Base-by-base conservation (phyloP, 2,329 filamentous ascomycete species). In the Passalora sequoiae region DNA sequence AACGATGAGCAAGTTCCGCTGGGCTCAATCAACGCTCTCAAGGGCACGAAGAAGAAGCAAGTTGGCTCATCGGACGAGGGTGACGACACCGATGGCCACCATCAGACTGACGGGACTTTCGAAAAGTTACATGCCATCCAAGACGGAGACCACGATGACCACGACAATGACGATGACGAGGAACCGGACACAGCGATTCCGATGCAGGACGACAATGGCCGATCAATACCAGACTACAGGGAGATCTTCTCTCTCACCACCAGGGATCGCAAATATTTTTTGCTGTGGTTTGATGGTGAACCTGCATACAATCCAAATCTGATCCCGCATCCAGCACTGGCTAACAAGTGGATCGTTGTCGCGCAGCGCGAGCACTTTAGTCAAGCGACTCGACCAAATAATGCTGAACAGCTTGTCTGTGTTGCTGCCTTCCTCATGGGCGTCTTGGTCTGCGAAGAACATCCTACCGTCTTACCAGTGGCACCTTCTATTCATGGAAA, bases 231-330 rank as follows among this genome's bases (percentile, higher is more conserved):
- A 13, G 33, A 36, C 19, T 35, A 47, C 16, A 25, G 33, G 8
- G 55, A 70, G 47, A 48, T 78, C 30, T 72, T 66, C 53, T 79
- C 76, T 1, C 29, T 60, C 2, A 72, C 74, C 0, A 75, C 70
- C 0, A 36, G 47, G 1, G 64, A 76, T 50, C 61, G 57, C 24
- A 69, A 65, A 22, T 79, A 69, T 63, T 78, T 78, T 50, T 48
- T 51, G 19, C 69, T 80, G 56, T 59, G 66, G 12, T 77, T 80
- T 49, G 67, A 63, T 8, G 59, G 60, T 24, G 53, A 65, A 4
- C 42, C 54, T 5, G 66, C 66, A 22, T 68, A 74, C 44, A 80
- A 80, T 46, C 76, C 77, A 12, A 80, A 75, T 59, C 70, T 80
- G 49, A 68, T 80, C 28, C 75, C 77, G 0, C 77, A 80, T 54